Percentiles rank a stretch among this genome's conserved stretches.
Evolutionary conservation across 2,329 filamentous ascomycete species (phyloP).

Genomic region (Penicillium sp.): DNA sequence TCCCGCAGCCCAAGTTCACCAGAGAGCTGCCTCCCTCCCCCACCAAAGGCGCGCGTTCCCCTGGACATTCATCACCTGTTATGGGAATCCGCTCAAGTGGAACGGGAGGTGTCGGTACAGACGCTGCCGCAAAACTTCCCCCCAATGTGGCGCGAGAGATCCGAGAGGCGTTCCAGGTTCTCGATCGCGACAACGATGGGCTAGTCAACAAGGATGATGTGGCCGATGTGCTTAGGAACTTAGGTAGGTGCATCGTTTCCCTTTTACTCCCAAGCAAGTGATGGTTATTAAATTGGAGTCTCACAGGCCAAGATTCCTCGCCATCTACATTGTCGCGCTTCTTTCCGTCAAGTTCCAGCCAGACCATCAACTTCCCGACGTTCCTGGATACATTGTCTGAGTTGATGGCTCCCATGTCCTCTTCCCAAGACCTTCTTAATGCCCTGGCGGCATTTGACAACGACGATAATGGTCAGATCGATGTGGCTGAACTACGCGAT

Average conservation of each 20-base stretch:
- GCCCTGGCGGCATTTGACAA: constrained; percentile 95
- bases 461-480: constrained; percentile 89
- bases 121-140: constrained; percentile 55
- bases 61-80: constrained; percentile 29
- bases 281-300: constrained; percentile 1
- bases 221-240: constrained; percentile 77
- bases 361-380: constrained; percentile 74
- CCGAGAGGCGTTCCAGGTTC: constrained; percentile 86
- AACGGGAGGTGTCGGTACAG: constrained; percentile 25
- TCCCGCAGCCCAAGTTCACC: constrained; percentile 33
- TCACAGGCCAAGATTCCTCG: constrained; percentile 66
- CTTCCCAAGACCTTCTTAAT: constrained; percentile 73
- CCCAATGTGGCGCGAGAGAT: constrained; percentile 79
- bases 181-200: constrained; percentile 85
- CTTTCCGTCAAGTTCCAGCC: constrained; percentile 68
- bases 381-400: constrained; percentile 80
- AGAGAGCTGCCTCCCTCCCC: constrained; percentile 40
- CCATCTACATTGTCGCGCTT: constrained; percentile 69
- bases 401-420: constrained; percentile 68
- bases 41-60: constrained; percentile 32
- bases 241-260: constrained; percentile 53
- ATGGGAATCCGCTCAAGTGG: constrained; percentile 23
- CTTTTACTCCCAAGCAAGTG: neutral
- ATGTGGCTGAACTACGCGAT: constrained; percentile 74
- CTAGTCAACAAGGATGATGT: constrained; percentile 77